phyloP scores from a whole-genome alignment of 2,329 filamentous ascomycete species.

The Aspergillus calidoustus region DNA sequence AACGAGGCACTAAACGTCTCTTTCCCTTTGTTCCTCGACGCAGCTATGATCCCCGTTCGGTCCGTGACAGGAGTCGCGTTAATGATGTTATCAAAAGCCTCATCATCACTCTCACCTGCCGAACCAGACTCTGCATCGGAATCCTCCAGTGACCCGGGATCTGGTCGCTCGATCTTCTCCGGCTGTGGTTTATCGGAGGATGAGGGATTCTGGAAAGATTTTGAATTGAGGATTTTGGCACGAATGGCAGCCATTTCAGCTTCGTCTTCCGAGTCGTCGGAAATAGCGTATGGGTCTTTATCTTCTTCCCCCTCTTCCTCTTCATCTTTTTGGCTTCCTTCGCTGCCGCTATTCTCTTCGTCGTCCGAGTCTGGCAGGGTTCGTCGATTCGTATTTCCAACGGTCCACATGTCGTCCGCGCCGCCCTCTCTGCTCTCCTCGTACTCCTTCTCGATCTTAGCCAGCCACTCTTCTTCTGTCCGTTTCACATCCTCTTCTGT shows the following conservation, averaged over 20 bases:
- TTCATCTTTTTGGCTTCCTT: slow-evolving; percentile 48
- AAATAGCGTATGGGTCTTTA: slow-evolving; percentile 74
- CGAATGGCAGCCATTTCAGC: slow-evolving; percentile 93
- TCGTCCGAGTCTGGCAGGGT: slow-evolving; percentile 59
- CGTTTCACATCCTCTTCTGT: slow-evolving; percentile 83
- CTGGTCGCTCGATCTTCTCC: slow-evolving; percentile 66
- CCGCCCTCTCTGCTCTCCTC: slow-evolving; percentile 71
- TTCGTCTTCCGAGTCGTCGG: slow-evolving; percentile 80
- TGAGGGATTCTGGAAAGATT: slow-evolving; percentile 72
- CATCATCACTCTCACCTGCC: slow-evolving; percentile 59
- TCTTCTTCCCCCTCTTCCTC: slow-evolving; percentile 53
- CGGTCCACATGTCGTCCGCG: slow-evolving; percentile 80
- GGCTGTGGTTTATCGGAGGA: slow-evolving; percentile 58
- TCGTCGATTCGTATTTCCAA: slow-evolving; percentile 81
- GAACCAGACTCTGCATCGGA: slow-evolving; percentile 73
- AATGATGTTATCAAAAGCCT: slow-evolving; percentile 92
- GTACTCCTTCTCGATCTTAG: slow-evolving; percentile 87
- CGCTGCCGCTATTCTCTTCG: slow-evolving; percentile 45
- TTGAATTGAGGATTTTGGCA: slow-evolving; percentile 86
- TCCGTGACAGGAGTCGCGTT: slow-evolving; percentile 89
- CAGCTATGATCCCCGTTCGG: slow-evolving; percentile 72
- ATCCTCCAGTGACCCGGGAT: slow-evolving; percentile 57
- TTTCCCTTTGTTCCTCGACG: slow-evolving; percentile 59
- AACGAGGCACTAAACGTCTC: slow-evolving; percentile 56
- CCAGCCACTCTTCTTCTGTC: slow-evolving; percentile 85